These are phyloP conservation scores for Yarrowia sp. DNA, from an alignment of 805 yeast genomes.

Conservation along the genomic window DNA sequence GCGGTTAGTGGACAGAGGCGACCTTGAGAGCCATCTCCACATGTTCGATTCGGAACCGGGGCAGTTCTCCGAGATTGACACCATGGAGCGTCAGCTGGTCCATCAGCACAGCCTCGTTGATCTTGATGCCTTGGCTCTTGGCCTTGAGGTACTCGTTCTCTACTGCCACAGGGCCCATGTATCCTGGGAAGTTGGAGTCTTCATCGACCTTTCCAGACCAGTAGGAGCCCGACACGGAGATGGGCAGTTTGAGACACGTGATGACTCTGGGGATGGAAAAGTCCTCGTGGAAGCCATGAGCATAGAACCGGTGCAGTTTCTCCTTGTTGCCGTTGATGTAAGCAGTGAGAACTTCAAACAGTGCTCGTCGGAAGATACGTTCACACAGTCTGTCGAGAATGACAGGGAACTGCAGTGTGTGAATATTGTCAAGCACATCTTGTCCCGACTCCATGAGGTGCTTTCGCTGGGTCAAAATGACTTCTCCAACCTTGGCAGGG, in stretches of 20 bases:
- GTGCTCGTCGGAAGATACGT: conserved; percentile 15
- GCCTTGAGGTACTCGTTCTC: conserved; percentile 21
- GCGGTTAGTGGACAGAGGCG: background rate
- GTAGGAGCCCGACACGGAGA: conserved; percentile 28
- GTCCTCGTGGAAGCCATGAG: conserved; percentile 25
- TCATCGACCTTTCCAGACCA: conserved; percentile 31
- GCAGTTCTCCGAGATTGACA: conserved; percentile 21
- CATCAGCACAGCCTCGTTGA: conserved; percentile 18
- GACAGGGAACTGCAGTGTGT: conserved; percentile 22
- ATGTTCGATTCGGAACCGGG: conserved; percentile 11
- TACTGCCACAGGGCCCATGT: conserved; percentile 25
- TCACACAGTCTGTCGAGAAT: conserved; percentile 23
- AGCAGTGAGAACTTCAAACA: conserved; percentile 18
- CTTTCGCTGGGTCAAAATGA: conserved; percentile 16
- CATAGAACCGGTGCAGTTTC: conserved; percentile 8
- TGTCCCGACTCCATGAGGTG: conserved; percentile 21
- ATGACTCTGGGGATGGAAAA: conserved; percentile 25
- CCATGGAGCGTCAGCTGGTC: conserved; percentile 6
- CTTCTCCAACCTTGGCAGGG: conserved; percentile 19
- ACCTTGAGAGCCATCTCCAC: conserved; percentile 3
- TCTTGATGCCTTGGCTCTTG: conserved; percentile 3
- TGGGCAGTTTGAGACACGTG: conserved; percentile 24
- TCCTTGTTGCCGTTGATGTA: conserved; percentile 21
- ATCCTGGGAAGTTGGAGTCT: conserved; percentile 29
- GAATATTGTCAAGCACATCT: conserved; percentile 22